Evolutionary conservation across 192 early-diverging fungal species (phyloP), one percentile per base, ranked within the genome.

Genomic region (Dispira simplex): DNA sequence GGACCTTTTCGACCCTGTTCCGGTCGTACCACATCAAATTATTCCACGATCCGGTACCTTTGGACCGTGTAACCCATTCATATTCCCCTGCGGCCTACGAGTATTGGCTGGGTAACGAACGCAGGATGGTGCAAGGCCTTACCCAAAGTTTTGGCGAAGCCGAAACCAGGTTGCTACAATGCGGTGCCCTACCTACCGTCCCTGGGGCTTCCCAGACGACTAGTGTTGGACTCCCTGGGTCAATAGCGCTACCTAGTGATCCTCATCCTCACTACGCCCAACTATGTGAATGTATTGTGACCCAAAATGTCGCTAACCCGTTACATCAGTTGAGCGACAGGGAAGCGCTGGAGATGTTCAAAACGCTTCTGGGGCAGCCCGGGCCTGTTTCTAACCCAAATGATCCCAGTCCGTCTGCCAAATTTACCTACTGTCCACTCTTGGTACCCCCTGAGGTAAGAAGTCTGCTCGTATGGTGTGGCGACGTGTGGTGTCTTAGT

Each of bases 41-140:
- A 26, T 26, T 26, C 6, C 21, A 26, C 3, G 1, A 13, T 23
- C 55, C 55, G 5, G 55, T 57, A 27, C n/a, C 55, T 1, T 26
- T 57, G 55, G 55, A 20, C 55, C 26, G 13, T 6, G 55, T 57
- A 26, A 57, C 20, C 55, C 55, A 57, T 27, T 27, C 27, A 1
- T 57, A 57, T 21, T 57, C 55, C 20, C 55, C 55, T 27, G 13
- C 12, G n/a, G 55, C 55, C 14, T 57, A 57, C 10, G 21, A 27
- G 26, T 57, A 57, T 27, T 57, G 55, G 55, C 25, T 57, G 13
- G 55, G 12, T 14, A 57, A 23, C 12, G 55, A 57, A 26, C 49
- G 49, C 49, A 18, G 23, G 16, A 51, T 20, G 16, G 49, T 51
- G 8, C 23, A 51, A 18, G n/a, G 8, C 16, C 49, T 51, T 51